A percentile compares a stretch with the other conserved stretches of the same genome.
Evolutionary conservation across 208 protist genomes (phyloP).

Genomic region (Trypanosoma theileri): DNA sequence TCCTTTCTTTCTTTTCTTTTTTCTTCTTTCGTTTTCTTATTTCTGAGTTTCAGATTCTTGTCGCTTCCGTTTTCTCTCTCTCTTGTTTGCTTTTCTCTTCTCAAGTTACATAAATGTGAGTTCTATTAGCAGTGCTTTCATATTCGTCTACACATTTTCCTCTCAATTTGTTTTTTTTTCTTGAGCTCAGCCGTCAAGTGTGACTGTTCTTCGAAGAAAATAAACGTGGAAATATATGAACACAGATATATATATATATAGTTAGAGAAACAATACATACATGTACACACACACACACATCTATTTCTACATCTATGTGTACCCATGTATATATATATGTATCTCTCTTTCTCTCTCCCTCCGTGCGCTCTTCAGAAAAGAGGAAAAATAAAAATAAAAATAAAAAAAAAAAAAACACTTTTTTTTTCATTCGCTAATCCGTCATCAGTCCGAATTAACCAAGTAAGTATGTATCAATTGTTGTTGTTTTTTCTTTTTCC

Average conservation of each 20-base stretch:
- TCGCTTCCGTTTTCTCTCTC: neutral
- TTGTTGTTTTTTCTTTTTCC: too few relatives aligned
- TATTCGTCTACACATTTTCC: too few relatives aligned
- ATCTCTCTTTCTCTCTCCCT: neutral
- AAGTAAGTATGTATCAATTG: too few relatives aligned
- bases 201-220: too few relatives aligned
- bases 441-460: too few relatives aligned
- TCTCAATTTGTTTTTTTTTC: too few relatives aligned
- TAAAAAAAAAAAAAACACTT: too few relatives aligned
- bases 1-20: neutral
- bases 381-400: too few relatives aligned
- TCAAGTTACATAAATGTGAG: neutral
- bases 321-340: neutral
- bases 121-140: too few relatives aligned
- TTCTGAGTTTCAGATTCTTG: neutral
- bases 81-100: neutral
- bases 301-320: constrained; percentile 2
- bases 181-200: too few relatives aligned
- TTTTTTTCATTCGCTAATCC: too few relatives aligned
- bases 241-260: neutral
- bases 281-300: constrained; percentile 1
- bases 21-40: neutral
- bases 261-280: neutral
- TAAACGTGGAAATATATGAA: neutral
- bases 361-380: too few relatives aligned